A percentile compares a stretch with the other conserved stretches of the same genome.
Evolutionary conservation across 2,329 filamentous ascomycete species (phyloP).

Genomic region (Aspergillus tamarii): DNA sequence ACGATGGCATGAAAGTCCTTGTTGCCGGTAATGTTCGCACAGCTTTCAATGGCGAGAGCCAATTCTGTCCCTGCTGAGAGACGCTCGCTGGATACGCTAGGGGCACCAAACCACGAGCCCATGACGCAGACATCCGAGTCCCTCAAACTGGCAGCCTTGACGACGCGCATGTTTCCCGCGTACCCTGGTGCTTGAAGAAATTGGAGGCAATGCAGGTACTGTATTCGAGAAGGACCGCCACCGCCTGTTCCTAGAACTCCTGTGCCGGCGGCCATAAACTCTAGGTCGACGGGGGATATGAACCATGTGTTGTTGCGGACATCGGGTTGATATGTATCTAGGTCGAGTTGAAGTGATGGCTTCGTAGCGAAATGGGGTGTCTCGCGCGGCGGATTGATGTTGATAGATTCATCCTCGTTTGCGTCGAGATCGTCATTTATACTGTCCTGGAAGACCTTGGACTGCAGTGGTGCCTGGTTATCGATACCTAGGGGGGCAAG

Average conservation of each 20-base stretch:
- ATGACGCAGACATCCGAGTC: constrained; percentile 48
- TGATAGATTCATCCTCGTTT: background rate
- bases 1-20: constrained; percentile 39
- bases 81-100: constrained; percentile 20
- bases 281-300: constrained; percentile 40
- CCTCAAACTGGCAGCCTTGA: constrained; percentile 37
- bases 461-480: too few species aligned
- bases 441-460: constrained; percentile 12
- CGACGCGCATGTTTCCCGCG: constrained; percentile 45
- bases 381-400: background rate
- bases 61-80: constrained; percentile 18
- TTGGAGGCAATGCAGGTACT: constrained; percentile 50
- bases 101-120: constrained; percentile 50
- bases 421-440: background rate
- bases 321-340: constrained; percentile 36
- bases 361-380: constrained; percentile 21
- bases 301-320: constrained; percentile 40
- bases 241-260: constrained; percentile 45
- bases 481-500: constrained; percentile 37
- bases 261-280: constrained; percentile 42
- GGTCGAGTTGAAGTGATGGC: constrained; percentile 27
- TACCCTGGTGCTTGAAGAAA: constrained; percentile 32
- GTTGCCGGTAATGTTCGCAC: constrained; percentile 29
- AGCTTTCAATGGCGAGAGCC: constrained; percentile 12
- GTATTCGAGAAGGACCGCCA: constrained; percentile 47